These are phyloP conservation scores for Trichoderma sp. DNA, from an alignment of 2,329 filamentous ascomycete species.

Conservation along the genomic window DNA sequence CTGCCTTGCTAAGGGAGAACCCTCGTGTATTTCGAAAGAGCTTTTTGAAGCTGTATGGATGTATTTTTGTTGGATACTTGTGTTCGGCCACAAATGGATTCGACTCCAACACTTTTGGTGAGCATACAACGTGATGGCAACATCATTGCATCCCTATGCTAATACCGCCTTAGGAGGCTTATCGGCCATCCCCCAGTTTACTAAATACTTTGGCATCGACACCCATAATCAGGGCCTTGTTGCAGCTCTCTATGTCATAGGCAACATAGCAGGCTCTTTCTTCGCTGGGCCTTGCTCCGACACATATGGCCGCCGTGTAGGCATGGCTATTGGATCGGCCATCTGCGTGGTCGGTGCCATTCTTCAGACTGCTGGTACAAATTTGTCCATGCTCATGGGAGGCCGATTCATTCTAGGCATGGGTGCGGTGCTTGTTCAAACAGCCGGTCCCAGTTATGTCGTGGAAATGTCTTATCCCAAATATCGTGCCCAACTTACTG, in stretches of 20 bases:
- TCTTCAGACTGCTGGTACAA: neutral
- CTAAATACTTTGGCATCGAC: neutral
- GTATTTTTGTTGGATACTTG: neutral
- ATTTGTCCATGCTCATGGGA: conserved; percentile 4
- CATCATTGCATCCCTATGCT: neutral
- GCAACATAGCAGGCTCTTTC: neutral
- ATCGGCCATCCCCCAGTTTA: neutral
- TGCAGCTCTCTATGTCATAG: neutral
- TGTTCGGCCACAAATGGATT: conserved; percentile 1
- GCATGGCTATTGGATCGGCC: neutral
- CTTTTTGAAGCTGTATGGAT: neutral
- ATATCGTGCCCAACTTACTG: conserved; percentile 1
- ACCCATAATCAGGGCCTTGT: neutral
- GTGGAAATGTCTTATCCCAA: conserved; percentile 5
- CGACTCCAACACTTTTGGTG: neutral
- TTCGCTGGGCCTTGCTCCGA: neutral
- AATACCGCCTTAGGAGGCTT: neutral
- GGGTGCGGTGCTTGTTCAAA: conserved; percentile 1
- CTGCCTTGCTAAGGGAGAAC: neutral
- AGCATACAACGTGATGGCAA: neutral
- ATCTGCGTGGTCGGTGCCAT: neutral
- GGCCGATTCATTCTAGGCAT: neutral
- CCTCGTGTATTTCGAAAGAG: neutral
- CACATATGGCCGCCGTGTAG: neutral
- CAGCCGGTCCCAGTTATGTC: neutral